Percentiles rank a stretch among this genome's conserved stretches.
Conservation (phyloP, 305 asterid genomes). For the Fraxinus dipetala region DNA sequence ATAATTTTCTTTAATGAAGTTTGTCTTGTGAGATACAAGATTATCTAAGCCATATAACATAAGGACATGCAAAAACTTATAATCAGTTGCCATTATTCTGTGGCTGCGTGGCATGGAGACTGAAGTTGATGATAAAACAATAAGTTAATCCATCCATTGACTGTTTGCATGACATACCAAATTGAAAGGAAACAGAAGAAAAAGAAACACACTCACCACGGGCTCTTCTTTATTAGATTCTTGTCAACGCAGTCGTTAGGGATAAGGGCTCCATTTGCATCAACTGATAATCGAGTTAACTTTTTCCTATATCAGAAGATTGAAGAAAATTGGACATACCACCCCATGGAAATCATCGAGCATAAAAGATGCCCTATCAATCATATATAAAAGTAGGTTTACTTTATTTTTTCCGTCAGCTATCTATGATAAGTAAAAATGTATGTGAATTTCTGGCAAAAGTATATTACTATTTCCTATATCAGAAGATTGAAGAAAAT, state of each 20-base stretch:
- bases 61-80: background rate
- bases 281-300: slow-evolving; percentile 73
- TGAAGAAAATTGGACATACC: slow-evolving; percentile 13
- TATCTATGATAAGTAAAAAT: background rate
- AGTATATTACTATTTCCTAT: slow-evolving; percentile 51
- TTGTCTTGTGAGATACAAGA: background rate
- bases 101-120: background rate
- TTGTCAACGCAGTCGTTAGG: slow-evolving; percentile 71
- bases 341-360: slow-evolving; percentile 1
- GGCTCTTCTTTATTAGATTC: slow-evolving; percentile 68
- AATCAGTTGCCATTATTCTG: background rate
- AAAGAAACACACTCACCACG: slow-evolving; percentile 51
- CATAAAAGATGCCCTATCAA: background rate
- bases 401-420: background rate
- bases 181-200: background rate
- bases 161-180: background rate
- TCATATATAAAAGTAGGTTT: slow-evolving; percentile 17
- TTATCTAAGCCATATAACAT: background rate
- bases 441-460: background rate
- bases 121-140: background rate
- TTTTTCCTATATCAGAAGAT: slow-evolving; percentile 52
- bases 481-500: slow-evolving; percentile 18
- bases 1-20: background rate
- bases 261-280: slow-evolving; percentile 79
- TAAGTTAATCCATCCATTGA: background rate